Conservation (phyloP, 2,329 filamentous ascomycete species). For the Torrubiella hemipterigena region DNA sequence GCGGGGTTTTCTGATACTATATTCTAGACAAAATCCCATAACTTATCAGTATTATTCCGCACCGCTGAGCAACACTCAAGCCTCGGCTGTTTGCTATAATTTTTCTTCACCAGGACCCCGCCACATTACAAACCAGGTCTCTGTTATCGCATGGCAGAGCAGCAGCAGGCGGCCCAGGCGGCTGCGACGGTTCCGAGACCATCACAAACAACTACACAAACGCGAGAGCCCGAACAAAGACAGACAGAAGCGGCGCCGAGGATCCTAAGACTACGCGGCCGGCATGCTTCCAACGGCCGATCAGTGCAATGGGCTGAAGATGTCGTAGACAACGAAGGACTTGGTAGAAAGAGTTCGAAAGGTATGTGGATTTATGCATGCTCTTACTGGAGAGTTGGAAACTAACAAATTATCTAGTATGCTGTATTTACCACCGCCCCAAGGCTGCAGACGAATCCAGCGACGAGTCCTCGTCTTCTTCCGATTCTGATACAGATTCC, state of each 20-base stretch:
- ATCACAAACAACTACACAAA: constrained; percentile 19
- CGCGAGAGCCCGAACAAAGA: constrained; percentile 14
- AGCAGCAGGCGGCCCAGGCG: constrained; percentile 15
- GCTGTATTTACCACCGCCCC: constrained; percentile 93
- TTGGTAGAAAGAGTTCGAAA: constrained; percentile 91
- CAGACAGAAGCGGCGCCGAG: constrained; percentile 17
- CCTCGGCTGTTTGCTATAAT: too few species aligned
- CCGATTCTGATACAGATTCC: constrained; percentile 42
- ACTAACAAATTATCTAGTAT: constrained; percentile 46
- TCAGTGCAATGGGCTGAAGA: constrained; percentile 87
- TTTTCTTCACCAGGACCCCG: too few species aligned
- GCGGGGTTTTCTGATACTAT: too few species aligned
- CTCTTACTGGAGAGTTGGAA: neutral
- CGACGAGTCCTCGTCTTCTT: constrained; percentile 47
- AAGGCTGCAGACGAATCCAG: constrained; percentile 74
- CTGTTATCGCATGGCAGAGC: too few species aligned
- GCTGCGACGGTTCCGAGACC: constrained; percentile 19
- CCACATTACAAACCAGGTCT: too few species aligned
- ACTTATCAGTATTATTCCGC: too few species aligned
- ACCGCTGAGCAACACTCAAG: too few species aligned
- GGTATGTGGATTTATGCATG: constrained; percentile 36
- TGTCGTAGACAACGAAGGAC: constrained; percentile 88
- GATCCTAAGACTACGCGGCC: constrained; percentile 41
- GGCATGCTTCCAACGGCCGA: constrained; percentile 32
- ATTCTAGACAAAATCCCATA: too few species aligned